These are phyloP conservation scores for Chrysanthemum seticuspe DNA, from an alignment of 129 eudicot species.

Conservation along the genomic window DNA sequence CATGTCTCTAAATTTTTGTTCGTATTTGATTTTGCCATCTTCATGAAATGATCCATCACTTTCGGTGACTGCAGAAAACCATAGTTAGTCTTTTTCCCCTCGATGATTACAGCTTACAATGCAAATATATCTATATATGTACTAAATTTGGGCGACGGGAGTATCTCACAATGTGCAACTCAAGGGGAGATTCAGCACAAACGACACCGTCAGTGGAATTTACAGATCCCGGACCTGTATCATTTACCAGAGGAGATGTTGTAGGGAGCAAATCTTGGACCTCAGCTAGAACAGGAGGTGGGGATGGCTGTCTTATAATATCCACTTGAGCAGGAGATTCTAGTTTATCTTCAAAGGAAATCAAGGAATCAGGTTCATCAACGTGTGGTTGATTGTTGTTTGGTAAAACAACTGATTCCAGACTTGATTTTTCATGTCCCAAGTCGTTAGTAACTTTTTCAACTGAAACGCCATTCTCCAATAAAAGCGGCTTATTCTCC, in stretches of 20 bases:
- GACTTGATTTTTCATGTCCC: constrained; percentile 38
- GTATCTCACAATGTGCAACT: constrained; percentile 77
- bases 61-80: constrained; percentile 60
- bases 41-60: constrained; percentile 91
- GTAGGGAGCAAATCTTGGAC: constrained; percentile 76
- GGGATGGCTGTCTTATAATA: constrained; percentile 81
- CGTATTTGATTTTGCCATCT: constrained; percentile 89
- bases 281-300: constrained; percentile 90
- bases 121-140: constrained; percentile 1
- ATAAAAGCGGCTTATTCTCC: constrained; percentile 42
- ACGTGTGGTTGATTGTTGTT: constrained; percentile 37
- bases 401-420: constrained; percentile 32
- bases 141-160: constrained; percentile 10
- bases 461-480: constrained; percentile 41
- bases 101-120: constrained; percentile 1
- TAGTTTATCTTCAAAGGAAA: constrained; percentile 67
- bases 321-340: constrained; percentile 53
- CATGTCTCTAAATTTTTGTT: constrained; percentile 84
- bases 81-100: constrained; percentile 13
- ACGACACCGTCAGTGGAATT: constrained; percentile 48
- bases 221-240: constrained; percentile 37
- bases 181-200: constrained; percentile 77
- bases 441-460: constrained; percentile 36
- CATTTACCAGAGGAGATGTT: constrained; percentile 31
- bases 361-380: constrained; percentile 67